Evolutionary conservation across 352 stramenopile species (phyloP).

Genomic region (Globisporangium middletonii): DNA sequence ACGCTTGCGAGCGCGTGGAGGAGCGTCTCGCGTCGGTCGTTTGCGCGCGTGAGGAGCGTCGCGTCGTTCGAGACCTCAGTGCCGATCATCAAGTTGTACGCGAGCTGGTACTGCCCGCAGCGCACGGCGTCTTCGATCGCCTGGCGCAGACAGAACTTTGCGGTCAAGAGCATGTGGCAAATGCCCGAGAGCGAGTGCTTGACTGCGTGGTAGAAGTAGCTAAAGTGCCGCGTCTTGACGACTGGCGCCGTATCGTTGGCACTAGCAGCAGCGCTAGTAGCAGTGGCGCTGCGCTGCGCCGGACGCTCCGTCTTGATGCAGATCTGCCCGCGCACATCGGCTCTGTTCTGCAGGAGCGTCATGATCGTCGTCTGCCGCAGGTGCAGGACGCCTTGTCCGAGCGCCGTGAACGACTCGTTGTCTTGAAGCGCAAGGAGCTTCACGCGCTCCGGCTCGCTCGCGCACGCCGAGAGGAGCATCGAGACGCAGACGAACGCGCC

Average conservation of each 20-base stretch:
- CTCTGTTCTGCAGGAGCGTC: slow-evolving; percentile 60
- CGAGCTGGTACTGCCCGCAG: slow-evolving; percentile 66
- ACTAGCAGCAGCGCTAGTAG: no score
- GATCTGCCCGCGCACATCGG: slow-evolving; percentile 46
- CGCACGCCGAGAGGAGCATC: slow-evolving; percentile 34
- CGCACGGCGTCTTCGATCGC: slow-evolving; percentile 66
- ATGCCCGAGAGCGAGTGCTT: slow-evolving; percentile 64
- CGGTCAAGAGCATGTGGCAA: slow-evolving; percentile 74
- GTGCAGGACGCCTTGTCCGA: slow-evolving; percentile 51
- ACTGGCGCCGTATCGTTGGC: not conserved
- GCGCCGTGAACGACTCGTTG: slow-evolving; percentile 39
- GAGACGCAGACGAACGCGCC: slow-evolving; percentile 71
- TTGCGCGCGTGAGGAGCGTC: slow-evolving; percentile 34
- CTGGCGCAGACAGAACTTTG: slow-evolving; percentile 68
- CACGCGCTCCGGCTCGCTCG: slow-evolving; percentile 19
- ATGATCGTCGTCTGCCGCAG: slow-evolving; percentile 70
- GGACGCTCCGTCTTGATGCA: slow-evolving; percentile 16
- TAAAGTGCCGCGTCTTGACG: slow-evolving; percentile 24
- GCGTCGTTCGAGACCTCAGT: slow-evolving; percentile 45
- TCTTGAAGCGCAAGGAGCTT: slow-evolving; percentile 33
- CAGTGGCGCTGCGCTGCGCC: not conserved
- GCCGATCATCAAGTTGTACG: slow-evolving; percentile 56
- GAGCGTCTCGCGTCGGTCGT: slow-evolving; percentile 39
- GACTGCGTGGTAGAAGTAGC: slow-evolving; percentile 77
- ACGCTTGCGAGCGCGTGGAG: slow-evolving; percentile 64